phyloP scores from a whole-genome alignment of 345 rosid genomes.

The Acer yangbiense region DNA sequence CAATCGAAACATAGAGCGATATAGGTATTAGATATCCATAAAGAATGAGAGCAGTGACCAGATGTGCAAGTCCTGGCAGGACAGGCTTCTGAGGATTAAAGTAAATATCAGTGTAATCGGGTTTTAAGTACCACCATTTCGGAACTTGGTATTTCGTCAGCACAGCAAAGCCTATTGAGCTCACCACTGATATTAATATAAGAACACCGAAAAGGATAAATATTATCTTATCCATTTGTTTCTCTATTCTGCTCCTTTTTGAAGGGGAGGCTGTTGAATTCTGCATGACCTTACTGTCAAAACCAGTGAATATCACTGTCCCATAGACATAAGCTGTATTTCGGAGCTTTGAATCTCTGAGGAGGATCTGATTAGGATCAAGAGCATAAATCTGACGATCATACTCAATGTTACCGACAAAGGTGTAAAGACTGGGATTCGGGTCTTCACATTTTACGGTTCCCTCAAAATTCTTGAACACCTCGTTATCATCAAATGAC shows the following conservation, averaged over 20 bases:
- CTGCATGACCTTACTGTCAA: conserved; percentile 95
- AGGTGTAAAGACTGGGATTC: conserved; percentile 88
- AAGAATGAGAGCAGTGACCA: conserved; percentile 90
- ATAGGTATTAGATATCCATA: conserved; percentile 98
- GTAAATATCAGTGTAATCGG: conserved; percentile 44
- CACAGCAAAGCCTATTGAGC: conserved; percentile 88
- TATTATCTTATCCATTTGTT: conserved; percentile 89
- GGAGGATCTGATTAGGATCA: conserved; percentile 88
- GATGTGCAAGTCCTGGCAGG: conserved; percentile 73
- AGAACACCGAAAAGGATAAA: conserved; percentile 80
- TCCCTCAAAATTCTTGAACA: conserved; percentile 63
- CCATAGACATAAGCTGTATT: conserved; percentile 83
- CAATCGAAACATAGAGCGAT: conserved; percentile 95
- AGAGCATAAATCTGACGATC: conserved; percentile 63
- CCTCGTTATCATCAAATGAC: conserved; percentile 61
- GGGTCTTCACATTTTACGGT: conserved; percentile 89
- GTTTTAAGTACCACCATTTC: conserved; percentile 79
- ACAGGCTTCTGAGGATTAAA: conserved; percentile 63
- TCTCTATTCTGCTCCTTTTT: conserved; percentile 83
- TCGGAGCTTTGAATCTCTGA: conserved; percentile 95
- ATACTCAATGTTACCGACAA: conserved; percentile 76
- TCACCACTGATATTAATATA: conserved; percentile 64
- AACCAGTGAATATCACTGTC: conserved; percentile 82
- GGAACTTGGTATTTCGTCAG: conserved; percentile 78
- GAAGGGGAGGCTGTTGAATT: conserved; percentile 89